Percentiles rank a stretch among this genome's conserved stretches.
Conservation (phyloP, 2,329 filamentous ascomycete genomes). For the Aspergillus texensis region DNA sequence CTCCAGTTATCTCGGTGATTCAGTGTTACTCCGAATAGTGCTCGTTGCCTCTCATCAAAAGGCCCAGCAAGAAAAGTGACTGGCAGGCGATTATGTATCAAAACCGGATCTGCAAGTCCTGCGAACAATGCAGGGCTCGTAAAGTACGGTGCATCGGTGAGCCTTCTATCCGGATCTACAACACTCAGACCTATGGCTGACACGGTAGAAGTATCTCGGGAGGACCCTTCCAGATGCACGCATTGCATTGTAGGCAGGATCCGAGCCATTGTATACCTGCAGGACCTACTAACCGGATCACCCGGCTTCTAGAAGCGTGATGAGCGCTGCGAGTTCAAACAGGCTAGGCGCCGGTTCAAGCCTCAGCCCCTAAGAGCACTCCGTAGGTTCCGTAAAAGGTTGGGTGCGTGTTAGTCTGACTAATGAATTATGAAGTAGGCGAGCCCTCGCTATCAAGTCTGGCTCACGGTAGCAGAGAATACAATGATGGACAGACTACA, state of each 20-base stretch:
- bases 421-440: neutral
- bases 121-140: neutral
- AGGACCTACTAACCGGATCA: neutral
- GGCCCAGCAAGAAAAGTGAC: neutral
- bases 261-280: too few species aligned
- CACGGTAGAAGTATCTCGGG: neutral
- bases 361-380: neutral
- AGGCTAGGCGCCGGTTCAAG: neutral
- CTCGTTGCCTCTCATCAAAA: neutral
- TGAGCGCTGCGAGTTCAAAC: conserved; percentile 1
- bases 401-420: neutral
- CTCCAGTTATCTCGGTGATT: too few species aligned
- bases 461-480: neutral
- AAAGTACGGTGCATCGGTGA: neutral
- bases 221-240: neutral
- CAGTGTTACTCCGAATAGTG: too few species aligned
- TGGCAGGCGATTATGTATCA: neutral
- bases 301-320: neutral
- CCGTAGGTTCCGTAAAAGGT: neutral
- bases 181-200: neutral
- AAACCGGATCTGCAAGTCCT: neutral
- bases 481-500: neutral
- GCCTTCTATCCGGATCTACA: neutral
- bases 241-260: conserved; percentile 1
- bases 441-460: neutral